These are phyloP conservation scores for Lactifluus hygrophoroides DNA, from an alignment of 768 basidiomycete genomes.

Conservation along the genomic window DNA sequence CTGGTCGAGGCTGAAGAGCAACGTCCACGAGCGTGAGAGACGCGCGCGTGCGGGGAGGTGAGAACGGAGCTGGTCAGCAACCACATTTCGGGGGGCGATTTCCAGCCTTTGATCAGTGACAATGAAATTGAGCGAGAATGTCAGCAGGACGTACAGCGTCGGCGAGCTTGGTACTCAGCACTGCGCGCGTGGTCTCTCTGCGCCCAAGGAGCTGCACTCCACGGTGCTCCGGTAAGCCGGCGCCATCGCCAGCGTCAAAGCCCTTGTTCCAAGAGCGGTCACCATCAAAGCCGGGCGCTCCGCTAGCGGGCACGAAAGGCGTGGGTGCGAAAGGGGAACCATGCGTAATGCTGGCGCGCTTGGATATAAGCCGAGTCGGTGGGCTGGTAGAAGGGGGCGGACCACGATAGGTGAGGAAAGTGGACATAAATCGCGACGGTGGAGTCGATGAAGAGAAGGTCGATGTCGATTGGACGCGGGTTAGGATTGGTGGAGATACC, in stretches of 20 bases:
- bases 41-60: constrained; percentile 67
- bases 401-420: constrained; percentile 31
- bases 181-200: constrained; percentile 41
- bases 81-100: neutral
- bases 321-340: constrained; percentile 44
- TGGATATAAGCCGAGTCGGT: neutral
- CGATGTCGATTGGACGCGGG: constrained; percentile 26
- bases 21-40: constrained; percentile 62
- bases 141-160: constrained; percentile 41
- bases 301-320: constrained; percentile 38
- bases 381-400: constrained; percentile 12
- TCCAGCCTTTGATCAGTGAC: neutral
- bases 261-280: constrained; percentile 64
- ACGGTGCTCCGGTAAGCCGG: constrained; percentile 27
- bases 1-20: constrained; percentile 88
- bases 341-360: constrained; percentile 29
- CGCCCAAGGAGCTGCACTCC: constrained; percentile 47
- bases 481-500: constrained; percentile 29
- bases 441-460: constrained; percentile 34
- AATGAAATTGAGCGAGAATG: neutral
- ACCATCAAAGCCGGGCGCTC: constrained; percentile 75
- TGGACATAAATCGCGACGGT: constrained; percentile 45
- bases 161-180: constrained; percentile 48
- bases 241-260: constrained; percentile 33
- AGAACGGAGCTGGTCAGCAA: constrained; percentile 48